These are phyloP conservation scores for Candida sanyiensis DNA, from an alignment of 805 yeast genomes.

Conservation along the genomic window DNA sequence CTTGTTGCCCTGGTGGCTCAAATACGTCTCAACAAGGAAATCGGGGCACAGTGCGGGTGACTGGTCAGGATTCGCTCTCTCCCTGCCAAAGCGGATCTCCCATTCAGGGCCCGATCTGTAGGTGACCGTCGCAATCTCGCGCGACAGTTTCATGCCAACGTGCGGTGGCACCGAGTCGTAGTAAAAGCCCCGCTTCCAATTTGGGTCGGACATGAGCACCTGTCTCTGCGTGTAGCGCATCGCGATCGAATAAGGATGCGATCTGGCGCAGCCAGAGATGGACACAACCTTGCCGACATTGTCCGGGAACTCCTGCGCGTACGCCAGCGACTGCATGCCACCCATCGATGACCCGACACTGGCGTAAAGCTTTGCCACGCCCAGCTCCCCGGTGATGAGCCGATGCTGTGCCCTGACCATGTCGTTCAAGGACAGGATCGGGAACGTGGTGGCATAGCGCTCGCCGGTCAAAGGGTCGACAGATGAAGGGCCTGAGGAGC, in stretches of 20 bases:
- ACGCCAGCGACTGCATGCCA: slow-evolving; percentile 96
- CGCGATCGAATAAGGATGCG: slow-evolving; percentile 92
- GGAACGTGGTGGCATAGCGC: slow-evolving; percentile 82
- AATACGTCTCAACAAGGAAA: slow-evolving; percentile 83
- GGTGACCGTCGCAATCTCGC: slow-evolving; percentile 91
- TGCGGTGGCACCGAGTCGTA: slow-evolving; percentile 83
- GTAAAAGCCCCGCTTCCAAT: slow-evolving; percentile 89
- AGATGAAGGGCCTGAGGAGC: slow-evolving; percentile 90
- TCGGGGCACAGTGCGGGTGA: slow-evolving; percentile 92
- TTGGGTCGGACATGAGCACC: slow-evolving; percentile 89
- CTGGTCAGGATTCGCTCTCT: slow-evolving; percentile 70
- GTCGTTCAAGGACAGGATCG: slow-evolving; percentile 78
- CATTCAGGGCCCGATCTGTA: slow-evolving; percentile 96
- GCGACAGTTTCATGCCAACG: slow-evolving; percentile 88
- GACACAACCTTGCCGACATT: slow-evolving; percentile 67
- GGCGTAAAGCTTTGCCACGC: slow-evolving; percentile 62
- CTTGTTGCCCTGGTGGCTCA: slow-evolving; percentile 94
- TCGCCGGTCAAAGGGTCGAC: slow-evolving; percentile 60
- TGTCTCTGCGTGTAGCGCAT: slow-evolving; percentile 91
- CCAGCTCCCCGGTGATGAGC: slow-evolving; percentile 55
- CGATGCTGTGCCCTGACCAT: slow-evolving; percentile 87
- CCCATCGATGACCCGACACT: slow-evolving; percentile 93
- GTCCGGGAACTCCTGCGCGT: slow-evolving; percentile 76
- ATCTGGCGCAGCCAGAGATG: slow-evolving; percentile 90
- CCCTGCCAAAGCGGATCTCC: slow-evolving; percentile 89